Evolutionary conservation across 1,139 yeast genomes (phyloP).

Genomic region (Groenewaldozyma auringiensis): DNA sequence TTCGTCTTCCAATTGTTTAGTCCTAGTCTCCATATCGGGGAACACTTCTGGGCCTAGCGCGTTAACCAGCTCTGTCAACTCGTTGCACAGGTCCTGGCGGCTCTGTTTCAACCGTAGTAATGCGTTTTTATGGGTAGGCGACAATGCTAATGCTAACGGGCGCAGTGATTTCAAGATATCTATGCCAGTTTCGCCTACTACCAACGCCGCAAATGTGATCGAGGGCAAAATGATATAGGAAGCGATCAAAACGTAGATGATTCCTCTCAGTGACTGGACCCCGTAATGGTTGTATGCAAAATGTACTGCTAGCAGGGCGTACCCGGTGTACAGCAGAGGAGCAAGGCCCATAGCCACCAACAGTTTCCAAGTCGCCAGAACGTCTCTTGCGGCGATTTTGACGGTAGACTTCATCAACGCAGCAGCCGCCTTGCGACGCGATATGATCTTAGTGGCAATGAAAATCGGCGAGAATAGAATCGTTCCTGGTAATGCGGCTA

Average conservation of each 20-base stretch:
- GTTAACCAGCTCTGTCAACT: slow-evolving; percentile 62
- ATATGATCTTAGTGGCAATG: slow-evolving; percentile 63
- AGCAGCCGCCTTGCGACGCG: slow-evolving; percentile 60
- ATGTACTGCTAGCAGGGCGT: slow-evolving; percentile 62
- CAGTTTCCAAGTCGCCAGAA: slow-evolving; percentile 93
- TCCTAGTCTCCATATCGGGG: slow-evolving; percentile 68
- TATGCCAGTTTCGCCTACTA: slow-evolving; percentile 89
- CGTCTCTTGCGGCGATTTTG: slow-evolving; percentile 85
- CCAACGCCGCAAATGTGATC: slow-evolving; percentile 78
- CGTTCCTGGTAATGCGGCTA: slow-evolving; percentile 77
- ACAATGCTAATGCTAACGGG: slow-evolving; percentile 69
- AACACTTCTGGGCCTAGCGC: slow-evolving; percentile 69
- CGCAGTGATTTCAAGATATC: slow-evolving; percentile 76
- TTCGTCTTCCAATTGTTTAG: slow-evolving; percentile 27
- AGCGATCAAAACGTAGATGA: slow-evolving; percentile 36
- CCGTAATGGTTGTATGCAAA: slow-evolving; percentile 20
- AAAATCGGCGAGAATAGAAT: slow-evolving; percentile 82
- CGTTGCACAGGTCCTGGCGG: slow-evolving; percentile 47
- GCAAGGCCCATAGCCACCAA: slow-evolving; percentile 83
- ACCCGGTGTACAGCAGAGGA: slow-evolving; percentile 73
- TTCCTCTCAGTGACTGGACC: slow-evolving; percentile 13
- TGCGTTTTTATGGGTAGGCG: slow-evolving; percentile 39
- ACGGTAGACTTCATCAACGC: slow-evolving; percentile 89
- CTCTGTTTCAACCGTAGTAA: slow-evolving; percentile 49
- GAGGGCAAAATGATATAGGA: slow-evolving; percentile 53